phyloP scores from a whole-genome alignment of 345 rosid genomes.

The Punica granatum region DNA sequence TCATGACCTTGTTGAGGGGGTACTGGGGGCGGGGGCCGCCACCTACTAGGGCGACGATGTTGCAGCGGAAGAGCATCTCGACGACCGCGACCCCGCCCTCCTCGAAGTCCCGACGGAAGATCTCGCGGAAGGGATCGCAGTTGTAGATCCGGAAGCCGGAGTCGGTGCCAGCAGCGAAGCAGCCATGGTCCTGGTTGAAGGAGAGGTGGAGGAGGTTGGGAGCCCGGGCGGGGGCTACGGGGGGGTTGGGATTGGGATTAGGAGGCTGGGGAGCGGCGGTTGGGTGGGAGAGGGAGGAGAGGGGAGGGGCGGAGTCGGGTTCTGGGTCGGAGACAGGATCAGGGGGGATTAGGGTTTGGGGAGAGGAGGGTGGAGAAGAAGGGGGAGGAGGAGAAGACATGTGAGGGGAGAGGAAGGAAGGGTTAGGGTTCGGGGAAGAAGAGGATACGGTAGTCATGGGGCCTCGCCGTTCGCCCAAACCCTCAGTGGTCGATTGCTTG shows the following conservation, averaged over 20 bases:
- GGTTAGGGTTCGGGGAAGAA: conserved; percentile 4
- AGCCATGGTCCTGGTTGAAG: conserved; percentile 39
- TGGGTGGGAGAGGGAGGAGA: conserved; percentile 4
- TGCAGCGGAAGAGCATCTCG: conserved; percentile 32
- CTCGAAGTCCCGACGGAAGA: conserved; percentile 27
- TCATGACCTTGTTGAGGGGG: conserved; percentile 28
- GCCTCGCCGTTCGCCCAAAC: no score
- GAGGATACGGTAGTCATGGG: conserved; percentile 14
- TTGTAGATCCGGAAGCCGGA: conserved; percentile 34
- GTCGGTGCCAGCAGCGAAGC: conserved; percentile 36
- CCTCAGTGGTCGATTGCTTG: no score
- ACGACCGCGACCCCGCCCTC: conserved; percentile 24
- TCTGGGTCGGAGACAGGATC: neutral
- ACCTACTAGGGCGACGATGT: conserved; percentile 31
- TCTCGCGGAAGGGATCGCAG: conserved; percentile 32
- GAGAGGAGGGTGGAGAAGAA: conserved; percentile 1
- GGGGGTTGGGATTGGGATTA: no score
- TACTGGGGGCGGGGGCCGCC: conserved; percentile 20
- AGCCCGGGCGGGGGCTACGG: neutral
- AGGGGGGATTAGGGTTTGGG: conserved; percentile 1
- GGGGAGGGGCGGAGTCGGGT: neutral
- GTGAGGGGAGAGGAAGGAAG: neutral
- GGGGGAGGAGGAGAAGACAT: neutral
- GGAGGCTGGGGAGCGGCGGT: conserved; percentile 6
- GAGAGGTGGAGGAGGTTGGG: conserved; percentile 28